These are phyloP conservation scores for Pulveroboletus frians DNA, from an alignment of 768 basidiomycete species.

Conservation along the genomic window DNA sequence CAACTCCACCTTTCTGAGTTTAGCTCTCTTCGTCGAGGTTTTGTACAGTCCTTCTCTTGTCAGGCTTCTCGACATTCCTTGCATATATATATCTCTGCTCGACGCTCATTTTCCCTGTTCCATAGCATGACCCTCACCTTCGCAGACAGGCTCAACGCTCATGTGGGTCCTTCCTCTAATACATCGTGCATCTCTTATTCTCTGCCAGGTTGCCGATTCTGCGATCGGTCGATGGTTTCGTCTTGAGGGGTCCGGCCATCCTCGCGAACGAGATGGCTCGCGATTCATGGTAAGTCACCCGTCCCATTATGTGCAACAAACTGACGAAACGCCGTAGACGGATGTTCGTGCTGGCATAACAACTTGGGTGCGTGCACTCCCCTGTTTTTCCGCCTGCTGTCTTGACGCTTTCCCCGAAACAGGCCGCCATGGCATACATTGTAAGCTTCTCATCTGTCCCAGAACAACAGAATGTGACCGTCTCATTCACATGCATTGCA, in stretches of 20 bases:
- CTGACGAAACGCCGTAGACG: constrained; percentile 40
- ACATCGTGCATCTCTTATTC: background rate
- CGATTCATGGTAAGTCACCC: constrained; percentile 47
- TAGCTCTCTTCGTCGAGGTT: constrained; percentile 7
- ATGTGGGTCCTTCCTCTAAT: constrained; percentile 20
- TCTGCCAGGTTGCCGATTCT: constrained; percentile 36
- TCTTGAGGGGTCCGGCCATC: constrained; percentile 66
- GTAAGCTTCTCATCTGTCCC: constrained; percentile 34
- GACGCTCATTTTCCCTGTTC: constrained; percentile 18
- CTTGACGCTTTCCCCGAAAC: constrained; percentile 1
- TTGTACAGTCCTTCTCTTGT: background rate
- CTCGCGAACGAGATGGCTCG: constrained; percentile 57
- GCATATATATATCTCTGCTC: constrained; percentile 13
- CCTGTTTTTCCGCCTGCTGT: background rate
- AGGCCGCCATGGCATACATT: constrained; percentile 85
- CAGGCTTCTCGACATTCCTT: constrained; percentile 13
- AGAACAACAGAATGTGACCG: fast-evolving
- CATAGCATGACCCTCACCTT: constrained; percentile 34
- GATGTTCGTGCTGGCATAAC: constrained; percentile 76
- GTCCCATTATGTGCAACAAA: background rate
- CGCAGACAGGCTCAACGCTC: constrained; percentile 39
- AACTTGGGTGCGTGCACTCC: constrained; percentile 59
- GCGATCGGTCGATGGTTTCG: constrained; percentile 61
- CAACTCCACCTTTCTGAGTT: background rate
- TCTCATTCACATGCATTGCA: constrained; percentile 22